Conservation (phyloP, 2,329 filamentous ascomycete genomes). For the Colletotrichum tropicicola region DNA sequence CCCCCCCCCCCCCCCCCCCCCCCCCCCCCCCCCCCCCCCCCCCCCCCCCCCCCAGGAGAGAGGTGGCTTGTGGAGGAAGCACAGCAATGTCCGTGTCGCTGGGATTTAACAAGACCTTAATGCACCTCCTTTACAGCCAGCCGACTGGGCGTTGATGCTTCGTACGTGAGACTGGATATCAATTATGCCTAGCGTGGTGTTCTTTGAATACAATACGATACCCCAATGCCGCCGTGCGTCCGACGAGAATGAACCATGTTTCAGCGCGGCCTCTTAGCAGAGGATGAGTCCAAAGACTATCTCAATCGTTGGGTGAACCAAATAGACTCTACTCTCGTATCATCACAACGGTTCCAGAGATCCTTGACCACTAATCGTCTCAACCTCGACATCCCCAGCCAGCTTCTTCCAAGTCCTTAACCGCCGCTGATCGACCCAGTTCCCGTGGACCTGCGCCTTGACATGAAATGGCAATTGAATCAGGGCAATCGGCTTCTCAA, state of each 20-base stretch:
- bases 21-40: too few species aligned
- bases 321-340: too few species aligned
- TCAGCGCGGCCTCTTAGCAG: too few species aligned
- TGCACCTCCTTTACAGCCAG: constrained; percentile 4
- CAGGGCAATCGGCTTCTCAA: constrained; percentile 47
- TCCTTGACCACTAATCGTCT: background rate
- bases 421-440: constrained; percentile 44
- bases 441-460: constrained; percentile 41
- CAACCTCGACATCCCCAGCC: background rate
- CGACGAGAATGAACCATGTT: too few species aligned
- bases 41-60: too few species aligned
- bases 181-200: constrained; percentile 15
- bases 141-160: background rate
- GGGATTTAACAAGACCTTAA: too few species aligned
- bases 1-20: too few species aligned
- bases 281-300: too few species aligned
- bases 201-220: constrained; percentile 15
- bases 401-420: constrained; percentile 6
- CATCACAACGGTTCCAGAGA: constrained; percentile 1
- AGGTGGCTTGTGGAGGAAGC: too few species aligned
- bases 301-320: too few species aligned
- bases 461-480: constrained; percentile 47
- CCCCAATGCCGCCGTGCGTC: background rate
- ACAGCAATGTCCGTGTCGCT: too few species aligned
- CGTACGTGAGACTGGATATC: background rate